phyloP scores from a whole-genome alignment of 1,139 yeast species.

The Geotrichum carabidarum region DNA sequence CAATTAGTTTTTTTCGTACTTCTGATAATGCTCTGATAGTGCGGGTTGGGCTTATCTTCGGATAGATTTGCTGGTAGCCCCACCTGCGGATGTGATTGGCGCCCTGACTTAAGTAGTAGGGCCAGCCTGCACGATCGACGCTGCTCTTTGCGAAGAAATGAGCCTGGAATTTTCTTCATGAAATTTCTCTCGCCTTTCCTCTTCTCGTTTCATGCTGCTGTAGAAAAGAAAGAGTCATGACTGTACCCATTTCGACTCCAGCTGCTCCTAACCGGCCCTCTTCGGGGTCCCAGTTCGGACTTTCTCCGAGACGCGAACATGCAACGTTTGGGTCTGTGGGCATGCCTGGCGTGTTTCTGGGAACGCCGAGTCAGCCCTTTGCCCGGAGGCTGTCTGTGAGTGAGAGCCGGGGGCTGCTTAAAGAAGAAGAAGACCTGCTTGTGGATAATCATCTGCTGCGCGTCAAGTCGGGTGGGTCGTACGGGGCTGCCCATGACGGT shows the following conservation, averaged over 20 bases:
- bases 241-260: not conserved
- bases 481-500: not conserved
- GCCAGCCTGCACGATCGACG: no score
- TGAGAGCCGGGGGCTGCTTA: slow-evolving; percentile 11
- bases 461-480: not conserved
- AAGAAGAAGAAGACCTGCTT: slow-evolving; percentile 15
- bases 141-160: no score
- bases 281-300: not conserved
- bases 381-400: slow-evolving; percentile 5
- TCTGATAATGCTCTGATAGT: no score
- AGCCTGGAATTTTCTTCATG: no score
- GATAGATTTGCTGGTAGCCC: no score
- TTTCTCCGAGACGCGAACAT: slow-evolving; percentile 11
- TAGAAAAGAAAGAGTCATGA: not conserved
- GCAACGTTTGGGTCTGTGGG: slow-evolving; percentile 16
- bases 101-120: no score
- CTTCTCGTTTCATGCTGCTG: no score
- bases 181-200: no score
- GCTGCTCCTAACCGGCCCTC: not conserved
- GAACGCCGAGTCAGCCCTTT: not conserved
- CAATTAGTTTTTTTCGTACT: no score
- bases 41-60: no score
- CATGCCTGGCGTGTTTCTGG: slow-evolving; percentile 12
- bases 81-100: no score
- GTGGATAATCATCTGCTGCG: slow-evolving; percentile 10